Percentiles rank a stretch among this genome's conserved stretches.
phyloP scores from a whole-genome alignment of 345 rosid species.

The Gossypium anomalum region DNA sequence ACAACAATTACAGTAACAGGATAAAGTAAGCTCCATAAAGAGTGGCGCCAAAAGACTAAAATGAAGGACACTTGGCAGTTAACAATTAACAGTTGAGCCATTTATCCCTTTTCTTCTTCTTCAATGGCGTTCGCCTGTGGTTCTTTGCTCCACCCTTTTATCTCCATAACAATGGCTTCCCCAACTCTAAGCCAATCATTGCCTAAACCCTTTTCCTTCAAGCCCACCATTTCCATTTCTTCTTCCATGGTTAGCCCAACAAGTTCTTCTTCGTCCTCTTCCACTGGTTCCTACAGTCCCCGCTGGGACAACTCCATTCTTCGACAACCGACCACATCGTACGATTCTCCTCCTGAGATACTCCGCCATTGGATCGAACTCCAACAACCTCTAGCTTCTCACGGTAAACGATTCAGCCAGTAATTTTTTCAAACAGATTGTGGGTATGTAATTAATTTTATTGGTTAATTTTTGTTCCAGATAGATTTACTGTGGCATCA shows the following conservation, averaged over 20 bases:
- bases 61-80: background rate
- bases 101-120: background rate
- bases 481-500: conserved; percentile 57
- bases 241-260: conserved; percentile 31
- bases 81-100: background rate
- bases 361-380: conserved; percentile 62
- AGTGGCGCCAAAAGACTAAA: background rate
- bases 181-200: background rate
- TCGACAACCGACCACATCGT: conserved; percentile 16
- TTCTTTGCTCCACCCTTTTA: conserved; percentile 32
- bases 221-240: conserved; percentile 13
- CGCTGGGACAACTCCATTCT: conserved; percentile 37
- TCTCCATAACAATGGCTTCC: conserved; percentile 14
- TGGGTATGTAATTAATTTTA: background rate
- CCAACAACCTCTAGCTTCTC: conserved; percentile 38
- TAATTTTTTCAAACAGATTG: background rate
- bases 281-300: conserved; percentile 34
- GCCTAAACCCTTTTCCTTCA: conserved; percentile 11
- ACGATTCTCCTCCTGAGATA: conserved; percentile 34
- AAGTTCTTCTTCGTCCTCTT: conserved; percentile 21
- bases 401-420: conserved; percentile 28
- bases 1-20: background rate
- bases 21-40: background rate
- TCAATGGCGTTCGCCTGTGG: conserved; percentile 18
- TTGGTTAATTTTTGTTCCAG: conserved; percentile 26